Evolutionary conservation across 2,329 filamentous ascomycete species (phyloP).

Genomic region (Colletotrichum plurivorum): DNA sequence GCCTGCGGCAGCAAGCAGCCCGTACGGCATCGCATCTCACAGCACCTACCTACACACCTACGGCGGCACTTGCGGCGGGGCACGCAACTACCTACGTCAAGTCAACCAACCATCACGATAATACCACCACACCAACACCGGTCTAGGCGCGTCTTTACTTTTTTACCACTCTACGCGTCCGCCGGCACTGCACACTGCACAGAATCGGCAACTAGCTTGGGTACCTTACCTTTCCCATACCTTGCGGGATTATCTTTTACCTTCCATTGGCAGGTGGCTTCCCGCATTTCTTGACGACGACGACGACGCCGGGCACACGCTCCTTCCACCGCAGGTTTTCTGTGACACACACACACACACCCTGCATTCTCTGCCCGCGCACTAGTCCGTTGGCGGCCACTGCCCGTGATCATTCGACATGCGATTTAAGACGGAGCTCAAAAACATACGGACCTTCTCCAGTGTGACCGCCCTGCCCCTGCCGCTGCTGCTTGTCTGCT

Average conservation of each 20-base stretch:
- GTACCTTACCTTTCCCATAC: too few species aligned
- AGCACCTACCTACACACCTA: background rate
- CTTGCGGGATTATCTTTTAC: too few species aligned
- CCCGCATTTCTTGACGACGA: background rate
- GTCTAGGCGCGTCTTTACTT: background rate
- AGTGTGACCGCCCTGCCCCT: constrained; percentile 59
- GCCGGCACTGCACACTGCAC: background rate
- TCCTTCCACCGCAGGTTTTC: background rate
- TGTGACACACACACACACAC: background rate
- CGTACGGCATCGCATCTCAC: background rate
- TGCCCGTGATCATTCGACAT: constrained; percentile 55
- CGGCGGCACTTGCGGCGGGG: background rate
- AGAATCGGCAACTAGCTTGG: constrained; percentile 9
- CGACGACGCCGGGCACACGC: too few species aligned
- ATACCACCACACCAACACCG: background rate
- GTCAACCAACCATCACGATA: background rate
- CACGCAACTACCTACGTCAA: background rate
- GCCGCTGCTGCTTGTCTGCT: background rate
- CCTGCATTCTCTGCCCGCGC: background rate
- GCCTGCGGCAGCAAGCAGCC: background rate
- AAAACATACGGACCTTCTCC: constrained; percentile 76
- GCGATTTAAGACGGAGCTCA: constrained; percentile 77
- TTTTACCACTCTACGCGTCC: constrained; percentile 16
- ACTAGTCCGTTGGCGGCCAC: constrained; percentile 7
- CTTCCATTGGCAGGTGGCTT: background rate